Conservation (phyloP, 2,329 filamentous ascomycete genomes). For the Ploettnerulaceae sp. region DNA sequence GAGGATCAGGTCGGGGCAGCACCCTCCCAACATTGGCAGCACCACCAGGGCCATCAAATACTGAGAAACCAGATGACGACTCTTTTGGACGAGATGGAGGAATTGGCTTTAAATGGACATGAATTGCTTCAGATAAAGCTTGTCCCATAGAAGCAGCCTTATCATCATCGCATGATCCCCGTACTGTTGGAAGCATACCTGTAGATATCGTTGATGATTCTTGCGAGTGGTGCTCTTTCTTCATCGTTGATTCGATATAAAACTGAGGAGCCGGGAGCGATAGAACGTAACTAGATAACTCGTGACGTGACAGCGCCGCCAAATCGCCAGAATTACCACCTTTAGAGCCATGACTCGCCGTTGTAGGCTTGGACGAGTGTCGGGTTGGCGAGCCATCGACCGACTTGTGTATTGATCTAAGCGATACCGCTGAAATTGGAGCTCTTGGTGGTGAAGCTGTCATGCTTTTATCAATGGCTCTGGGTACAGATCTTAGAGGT, state of each 20-base stretch:
- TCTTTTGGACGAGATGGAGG: neutral
- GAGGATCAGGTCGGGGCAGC: constrained; percentile 8
- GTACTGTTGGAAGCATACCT: neutral
- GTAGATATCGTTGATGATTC: neutral
- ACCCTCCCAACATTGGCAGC: constrained; percentile 5
- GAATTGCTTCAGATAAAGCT: neutral
- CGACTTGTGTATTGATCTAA: constrained; percentile 9
- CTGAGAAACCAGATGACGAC: neutral
- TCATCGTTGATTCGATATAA: neutral
- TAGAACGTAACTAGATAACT: too few relatives aligned
- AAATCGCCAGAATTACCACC: neutral
- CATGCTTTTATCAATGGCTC: neutral
- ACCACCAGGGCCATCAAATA: constrained; percentile 5
- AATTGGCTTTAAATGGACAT: neutral
- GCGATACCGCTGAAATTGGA: neutral
- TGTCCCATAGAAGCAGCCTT: too few relatives aligned
- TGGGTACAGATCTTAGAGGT: neutral
- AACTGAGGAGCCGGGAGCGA: too few relatives aligned
- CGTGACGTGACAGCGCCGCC: neutral
- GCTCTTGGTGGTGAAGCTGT: constrained; percentile 8
- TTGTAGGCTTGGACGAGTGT: neutral
- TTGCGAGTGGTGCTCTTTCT: neutral
- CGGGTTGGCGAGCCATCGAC: constrained; percentile 1
- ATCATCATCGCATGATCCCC: neutral
- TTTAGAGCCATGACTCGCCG: neutral